These are phyloP conservation scores for Chlamydomonas applanata DNA, from an alignment of 139 green algal species.

Conservation along the genomic window DNA sequence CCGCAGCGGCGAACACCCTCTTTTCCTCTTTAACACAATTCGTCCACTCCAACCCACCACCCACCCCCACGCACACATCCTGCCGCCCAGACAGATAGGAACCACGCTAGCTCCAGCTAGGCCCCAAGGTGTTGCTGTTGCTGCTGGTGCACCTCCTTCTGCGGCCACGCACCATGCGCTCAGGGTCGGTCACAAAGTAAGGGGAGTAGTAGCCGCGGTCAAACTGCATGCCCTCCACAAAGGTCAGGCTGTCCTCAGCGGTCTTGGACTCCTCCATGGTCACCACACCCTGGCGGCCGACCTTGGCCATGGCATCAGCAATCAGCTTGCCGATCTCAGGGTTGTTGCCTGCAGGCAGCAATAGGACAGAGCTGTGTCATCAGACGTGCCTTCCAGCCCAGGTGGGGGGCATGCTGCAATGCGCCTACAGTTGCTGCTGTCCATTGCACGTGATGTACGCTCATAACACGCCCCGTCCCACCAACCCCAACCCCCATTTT, in stretches of 20 bases:
- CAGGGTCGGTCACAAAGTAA: constrained; percentile 99
- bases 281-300: constrained; percentile 94
- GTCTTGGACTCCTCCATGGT: constrained; percentile 98
- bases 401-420: too few relatives aligned
- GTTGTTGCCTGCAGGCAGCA: constrained; percentile 67
- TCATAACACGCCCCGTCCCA: too few relatives aligned
- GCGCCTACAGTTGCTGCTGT: too few relatives aligned
- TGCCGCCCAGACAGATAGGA: too few relatives aligned
- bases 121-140: too few relatives aligned
- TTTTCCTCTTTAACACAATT: not conserved
- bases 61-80: too few relatives aligned
- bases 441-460: too few relatives aligned
- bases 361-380: too few relatives aligned
- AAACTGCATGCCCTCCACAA: constrained; percentile 99
- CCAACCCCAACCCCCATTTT: too few relatives aligned
- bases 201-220: constrained; percentile 98
- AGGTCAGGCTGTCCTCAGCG: constrained; percentile 92
- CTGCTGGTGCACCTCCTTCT: too few relatives aligned
- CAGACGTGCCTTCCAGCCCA: too few relatives aligned
- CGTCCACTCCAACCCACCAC: not conserved
- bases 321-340: constrained; percentile 93
- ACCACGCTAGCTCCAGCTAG: not conserved
- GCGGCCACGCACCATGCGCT: constrained; percentile 92
- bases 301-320: constrained; percentile 89
- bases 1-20: not conserved